Percentiles rank a stretch among this genome's conserved stretches.
Conservation (phyloP, 177 flowering plant species). For the Vitis hybrid region DNA sequence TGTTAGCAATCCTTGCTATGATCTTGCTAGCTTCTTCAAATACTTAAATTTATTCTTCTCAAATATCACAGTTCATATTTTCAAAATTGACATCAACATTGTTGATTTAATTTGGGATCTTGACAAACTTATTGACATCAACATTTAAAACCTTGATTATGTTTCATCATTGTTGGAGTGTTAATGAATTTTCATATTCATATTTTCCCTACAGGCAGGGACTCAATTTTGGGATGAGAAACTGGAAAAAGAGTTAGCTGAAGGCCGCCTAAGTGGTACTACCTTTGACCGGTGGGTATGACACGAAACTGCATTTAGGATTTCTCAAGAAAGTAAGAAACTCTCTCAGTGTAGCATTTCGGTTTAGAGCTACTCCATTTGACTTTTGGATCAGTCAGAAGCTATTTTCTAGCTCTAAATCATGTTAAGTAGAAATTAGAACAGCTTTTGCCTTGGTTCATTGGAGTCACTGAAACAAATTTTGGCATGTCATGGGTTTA, state of each 20-base stretch:
- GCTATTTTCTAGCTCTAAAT: too few species aligned
- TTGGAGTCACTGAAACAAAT: too few species aligned
- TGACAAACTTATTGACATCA: neutral
- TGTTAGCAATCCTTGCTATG: too few species aligned
- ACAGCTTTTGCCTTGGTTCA: too few species aligned
- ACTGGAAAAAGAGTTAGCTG: conserved; percentile 76
- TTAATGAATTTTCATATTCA: neutral
- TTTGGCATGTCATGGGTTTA: too few species aligned
- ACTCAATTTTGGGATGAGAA: conserved; percentile 98
- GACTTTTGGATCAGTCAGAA: too few species aligned
- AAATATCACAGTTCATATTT: neutral
- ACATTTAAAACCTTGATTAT: conserved; percentile 1
- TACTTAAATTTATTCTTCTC: neutral
- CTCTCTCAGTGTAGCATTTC: neutral
- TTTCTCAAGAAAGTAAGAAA: neutral
- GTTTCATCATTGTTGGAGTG: neutral
- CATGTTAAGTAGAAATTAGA: too few species aligned
- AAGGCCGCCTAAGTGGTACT: conserved; percentile 73
- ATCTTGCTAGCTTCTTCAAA: too few species aligned
- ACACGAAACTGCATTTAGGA: neutral
- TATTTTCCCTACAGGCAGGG: conserved; percentile 64
- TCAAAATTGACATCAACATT: neutral
- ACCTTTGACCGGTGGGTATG: conserved; percentile 79
- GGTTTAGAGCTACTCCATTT: neutral
- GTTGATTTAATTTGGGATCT: neutral